phyloP scores from a whole-genome alignment of 1,284 basidiomycete genomes.

The Sanguinoderma infundibulare region DNA sequence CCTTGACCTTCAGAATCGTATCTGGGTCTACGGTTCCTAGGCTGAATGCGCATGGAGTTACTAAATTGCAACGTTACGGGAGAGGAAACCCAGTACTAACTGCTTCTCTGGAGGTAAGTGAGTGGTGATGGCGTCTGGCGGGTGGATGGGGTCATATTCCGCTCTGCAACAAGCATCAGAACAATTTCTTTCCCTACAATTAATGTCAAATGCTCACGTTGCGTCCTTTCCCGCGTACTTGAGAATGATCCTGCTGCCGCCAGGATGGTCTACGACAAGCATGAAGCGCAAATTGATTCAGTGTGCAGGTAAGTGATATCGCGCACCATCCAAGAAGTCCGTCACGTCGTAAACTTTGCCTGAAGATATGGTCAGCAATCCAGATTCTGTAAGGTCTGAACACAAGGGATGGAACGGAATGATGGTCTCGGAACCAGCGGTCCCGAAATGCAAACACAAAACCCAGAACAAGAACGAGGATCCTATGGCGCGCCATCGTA shows the following conservation, averaged over 20 bases:
- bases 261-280: conserved; percentile 50
- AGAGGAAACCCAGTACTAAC: too few species aligned
- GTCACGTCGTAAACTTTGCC: conserved; percentile 75
- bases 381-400: background rate
- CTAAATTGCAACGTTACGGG: background rate
- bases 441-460: too few species aligned
- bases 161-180: conserved; percentile 37
- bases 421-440: background rate
- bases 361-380: conserved; percentile 30
- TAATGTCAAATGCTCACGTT: conserved; percentile 50
- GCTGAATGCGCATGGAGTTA: conserved; percentile 23
- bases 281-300: too few species aligned
- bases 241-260: conserved; percentile 61
- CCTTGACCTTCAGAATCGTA: conserved; percentile 46
- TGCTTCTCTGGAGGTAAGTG: conserved; percentile 59
- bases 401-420: too few species aligned
- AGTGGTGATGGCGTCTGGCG: conserved; percentile 64
- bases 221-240: conserved; percentile 83
- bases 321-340: conserved; percentile 62
- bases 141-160: conserved; percentile 67
- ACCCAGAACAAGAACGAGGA: too few species aligned
- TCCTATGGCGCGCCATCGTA: too few species aligned
- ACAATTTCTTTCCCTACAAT: too few species aligned
- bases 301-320: background rate
- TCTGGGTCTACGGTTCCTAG: conserved; percentile 55